Base-by-base conservation (phyloP, 2,329 filamentous ascomycete species). In the Colletotrichum cereale region DNA sequence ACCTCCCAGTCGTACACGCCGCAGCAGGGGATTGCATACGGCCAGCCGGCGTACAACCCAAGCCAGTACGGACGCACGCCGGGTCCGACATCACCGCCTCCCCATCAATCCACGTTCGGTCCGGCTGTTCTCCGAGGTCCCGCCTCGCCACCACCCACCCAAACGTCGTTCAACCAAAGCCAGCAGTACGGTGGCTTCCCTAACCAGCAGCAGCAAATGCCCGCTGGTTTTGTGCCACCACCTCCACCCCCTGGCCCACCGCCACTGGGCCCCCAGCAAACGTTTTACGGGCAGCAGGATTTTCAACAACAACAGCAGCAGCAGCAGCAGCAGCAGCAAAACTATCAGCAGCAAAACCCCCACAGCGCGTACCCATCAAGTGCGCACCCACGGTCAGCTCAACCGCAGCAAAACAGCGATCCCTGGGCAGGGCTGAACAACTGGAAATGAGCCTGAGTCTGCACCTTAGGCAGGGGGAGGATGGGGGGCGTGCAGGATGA, bases 201-300 rank as follows among this genome's bases (percentile, higher is more conserved):
- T 82, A 82, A n/a, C n/a, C 66, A 68, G 34, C 73, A 73, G 21
- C 73, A 74, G 73, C 78, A 84, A 77, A 84, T 88, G 38, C 87
- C 88, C 18, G 83, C 84, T 0, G 88, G 89, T 4, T 90, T 90
- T 73, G 87, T 91, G 47, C 89, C 88, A 5, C 90, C 90, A 3
- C 89, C 90, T 8, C 90, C 89, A 1, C 89, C 89, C 2, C 90
- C 89, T 0, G 89, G 88, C 0, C 89, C 89, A 5, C 89, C 89
- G 10, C 89, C 89, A 1, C 77, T 91, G 74, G 88, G 88, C 5
- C 88, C 88, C 40, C 89, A 91, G 77, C 89, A 91, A 78, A 91
- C 88, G 12, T 86, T 89, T 74, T 88, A 89, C 74, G 81, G 82
- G 8, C 68, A 71, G 52, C 78, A 77, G 69, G 70, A 79, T 38